Evolutionary conservation across 352 stramenopile genomes (phyloP).

Genomic region (Thraustochytrium striatum): DNA sequence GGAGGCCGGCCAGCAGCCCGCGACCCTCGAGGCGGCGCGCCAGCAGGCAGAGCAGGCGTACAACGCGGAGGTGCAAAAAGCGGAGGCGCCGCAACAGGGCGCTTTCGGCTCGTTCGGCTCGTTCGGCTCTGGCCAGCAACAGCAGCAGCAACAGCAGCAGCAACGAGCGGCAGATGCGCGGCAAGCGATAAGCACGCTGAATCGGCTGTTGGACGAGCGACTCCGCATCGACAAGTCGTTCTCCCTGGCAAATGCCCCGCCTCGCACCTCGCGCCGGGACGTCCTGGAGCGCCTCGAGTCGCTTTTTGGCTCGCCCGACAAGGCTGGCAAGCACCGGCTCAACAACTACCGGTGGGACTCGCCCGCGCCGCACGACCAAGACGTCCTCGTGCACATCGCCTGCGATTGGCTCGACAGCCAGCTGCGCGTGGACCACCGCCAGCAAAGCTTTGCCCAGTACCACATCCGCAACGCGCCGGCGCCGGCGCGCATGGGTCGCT

Average conservation of each 20-base stretch:
- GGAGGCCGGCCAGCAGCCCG: background rate
- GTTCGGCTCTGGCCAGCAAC: background rate
- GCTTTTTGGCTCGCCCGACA: constrained; percentile 20
- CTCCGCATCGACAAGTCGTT: constrained; percentile 4
- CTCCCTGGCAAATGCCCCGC: background rate
- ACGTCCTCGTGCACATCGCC: constrained; percentile 27
- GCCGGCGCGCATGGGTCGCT: background rate
- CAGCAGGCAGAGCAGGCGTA: background rate
- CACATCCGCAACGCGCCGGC: background rate
- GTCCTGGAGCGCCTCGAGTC: constrained; percentile 15
- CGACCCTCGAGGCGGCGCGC: background rate
- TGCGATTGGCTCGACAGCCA: constrained; percentile 9
- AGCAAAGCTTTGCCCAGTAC: background rate
- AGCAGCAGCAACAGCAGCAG: background rate
- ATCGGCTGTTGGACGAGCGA: constrained; percentile 21
- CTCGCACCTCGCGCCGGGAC: background rate
- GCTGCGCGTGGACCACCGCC: constrained; percentile 14
- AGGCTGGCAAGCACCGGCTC: background rate
- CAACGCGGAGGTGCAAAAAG: background rate
- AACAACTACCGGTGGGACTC: constrained; percentile 35
- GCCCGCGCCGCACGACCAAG: background rate
- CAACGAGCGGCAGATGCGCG: background rate
- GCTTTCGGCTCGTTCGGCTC: background rate
- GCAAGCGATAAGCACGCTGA: constrained; percentile 24
- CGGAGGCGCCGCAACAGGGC: no score